These are phyloP conservation scores for Crithidia expoeki DNA, from an alignment of 208 protist genomes.

Conservation along the genomic window DNA sequence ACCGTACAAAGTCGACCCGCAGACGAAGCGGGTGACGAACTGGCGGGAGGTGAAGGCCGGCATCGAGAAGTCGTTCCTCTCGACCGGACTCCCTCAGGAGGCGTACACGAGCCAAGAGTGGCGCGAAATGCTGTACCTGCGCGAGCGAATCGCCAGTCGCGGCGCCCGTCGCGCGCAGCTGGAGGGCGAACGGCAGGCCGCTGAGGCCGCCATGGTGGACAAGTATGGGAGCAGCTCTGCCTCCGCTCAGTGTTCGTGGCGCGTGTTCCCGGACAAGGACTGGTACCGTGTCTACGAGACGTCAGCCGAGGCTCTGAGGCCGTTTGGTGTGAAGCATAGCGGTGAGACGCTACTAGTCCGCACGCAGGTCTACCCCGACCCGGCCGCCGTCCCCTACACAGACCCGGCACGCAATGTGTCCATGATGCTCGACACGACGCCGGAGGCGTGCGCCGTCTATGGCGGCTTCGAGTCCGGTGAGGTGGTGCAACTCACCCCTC, in stretches of 20 bases:
- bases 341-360: slow-evolving; percentile 57
- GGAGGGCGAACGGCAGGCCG: slow-evolving; percentile 46
- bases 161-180: slow-evolving; percentile 52
- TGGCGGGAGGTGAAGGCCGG: slow-evolving; percentile 89
- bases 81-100: slow-evolving; percentile 71
- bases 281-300: slow-evolving; percentile 85
- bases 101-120: slow-evolving; percentile 81
- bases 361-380: slow-evolving; percentile 41
- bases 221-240: slow-evolving; percentile 13
- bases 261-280: slow-evolving; percentile 75
- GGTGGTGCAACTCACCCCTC: slow-evolving; percentile 45
- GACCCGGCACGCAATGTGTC: slow-evolving; percentile 35
- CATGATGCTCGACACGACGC: slow-evolving; percentile 65
- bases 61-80: slow-evolving; percentile 86
- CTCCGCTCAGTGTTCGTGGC: not conserved
- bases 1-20: slow-evolving; percentile 78
- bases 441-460: slow-evolving; percentile 59
- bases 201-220: slow-evolving; percentile 32
- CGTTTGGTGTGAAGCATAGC: slow-evolving; percentile 55
- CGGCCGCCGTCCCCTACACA: slow-evolving; percentile 61
- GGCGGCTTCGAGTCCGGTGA: slow-evolving; percentile 75
- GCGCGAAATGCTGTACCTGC: slow-evolving; percentile 74
- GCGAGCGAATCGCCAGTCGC: slow-evolving; percentile 52
- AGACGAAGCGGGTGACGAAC: slow-evolving; percentile 74
- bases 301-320: slow-evolving; percentile 43